These are phyloP conservation scores for Annulohypoxylon nitens DNA, from an alignment of 495 filamentous ascomycete genomes.

Conservation along the genomic window DNA sequence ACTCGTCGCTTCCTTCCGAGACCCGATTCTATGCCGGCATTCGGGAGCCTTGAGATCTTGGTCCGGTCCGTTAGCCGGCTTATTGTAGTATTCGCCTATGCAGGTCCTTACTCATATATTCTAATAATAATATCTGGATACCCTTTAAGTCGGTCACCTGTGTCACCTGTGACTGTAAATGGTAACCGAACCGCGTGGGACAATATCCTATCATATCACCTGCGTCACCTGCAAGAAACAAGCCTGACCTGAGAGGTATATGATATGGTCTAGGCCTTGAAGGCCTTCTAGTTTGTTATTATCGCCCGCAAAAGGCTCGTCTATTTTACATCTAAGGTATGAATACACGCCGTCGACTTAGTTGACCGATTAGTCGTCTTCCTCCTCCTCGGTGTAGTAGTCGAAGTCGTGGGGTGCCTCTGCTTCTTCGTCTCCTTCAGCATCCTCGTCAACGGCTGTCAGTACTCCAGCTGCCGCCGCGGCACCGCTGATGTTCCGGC, in stretches of 20 bases:
- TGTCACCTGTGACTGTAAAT: neutral
- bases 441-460: slow-evolving; percentile 88
- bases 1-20: slow-evolving; percentile 28
- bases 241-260: neutral
- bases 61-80: slow-evolving; percentile 21
- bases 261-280: neutral
- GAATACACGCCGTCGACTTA: slow-evolving; percentile 15
- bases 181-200: slow-evolving; percentile 4
- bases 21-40: slow-evolving; percentile 32
- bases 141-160: neutral
- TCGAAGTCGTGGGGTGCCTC: slow-evolving; percentile 84
- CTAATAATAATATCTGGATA: too few species aligned
- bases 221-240: too few species aligned
- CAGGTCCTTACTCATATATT: slow-evolving; percentile 3
- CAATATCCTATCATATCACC: neutral
- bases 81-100: slow-evolving; percentile 17
- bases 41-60: slow-evolving; percentile 7
- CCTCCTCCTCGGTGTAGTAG: slow-evolving; percentile 82
- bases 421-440: slow-evolving; percentile 85
- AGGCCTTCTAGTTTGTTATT: slow-evolving; percentile 12
- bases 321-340: slow-evolving; percentile 37
- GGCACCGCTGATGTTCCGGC: slow-evolving; percentile 65
- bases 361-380: slow-evolving; percentile 59
- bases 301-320: slow-evolving; percentile 17
- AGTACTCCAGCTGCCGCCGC: slow-evolving; percentile 83